phyloP scores from a whole-genome alignment of 2,329 filamentous ascomycete genomes.

The Cytospora piceicola region DNA sequence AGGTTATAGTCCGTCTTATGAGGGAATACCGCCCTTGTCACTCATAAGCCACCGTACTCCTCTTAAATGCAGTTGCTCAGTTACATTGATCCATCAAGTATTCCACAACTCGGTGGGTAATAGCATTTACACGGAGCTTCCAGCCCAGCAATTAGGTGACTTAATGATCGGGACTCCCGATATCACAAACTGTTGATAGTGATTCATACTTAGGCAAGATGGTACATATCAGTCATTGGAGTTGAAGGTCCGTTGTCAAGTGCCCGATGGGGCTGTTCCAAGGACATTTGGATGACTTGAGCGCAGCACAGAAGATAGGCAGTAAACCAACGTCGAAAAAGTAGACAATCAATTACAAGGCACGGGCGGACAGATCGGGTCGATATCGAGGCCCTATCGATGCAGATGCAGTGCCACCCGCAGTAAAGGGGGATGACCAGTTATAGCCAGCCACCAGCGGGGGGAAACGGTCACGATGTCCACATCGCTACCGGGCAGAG shows the following conservation, averaged over 20 bases:
- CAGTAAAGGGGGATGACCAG: background rate
- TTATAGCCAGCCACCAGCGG: background rate
- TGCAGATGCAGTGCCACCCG: background rate
- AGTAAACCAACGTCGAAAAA: background rate
- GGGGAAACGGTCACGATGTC: constrained; percentile 20
- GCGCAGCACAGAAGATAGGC: background rate
- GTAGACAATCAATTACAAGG: no score
- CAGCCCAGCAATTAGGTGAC: background rate
- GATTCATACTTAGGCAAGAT: background rate
- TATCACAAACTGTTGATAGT: background rate
- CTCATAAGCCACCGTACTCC: background rate
- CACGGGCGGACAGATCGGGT: constrained; percentile 3
- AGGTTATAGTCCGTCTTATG: no score
- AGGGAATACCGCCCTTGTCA: background rate
- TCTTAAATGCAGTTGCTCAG: background rate
- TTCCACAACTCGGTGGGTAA: background rate
- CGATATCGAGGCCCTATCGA: background rate
- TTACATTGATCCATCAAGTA: background rate
- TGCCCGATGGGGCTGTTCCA: background rate
- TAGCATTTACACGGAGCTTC: background rate
- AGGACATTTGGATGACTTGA: background rate
- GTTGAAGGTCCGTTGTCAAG: background rate
- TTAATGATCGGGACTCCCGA: background rate
- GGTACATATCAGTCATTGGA: background rate
- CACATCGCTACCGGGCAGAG: background rate